Evolutionary conservation across 306 rosid species (phyloP), one percentile per base, ranked within the genome.

Genomic region (Adenanthera pavonina): DNA sequence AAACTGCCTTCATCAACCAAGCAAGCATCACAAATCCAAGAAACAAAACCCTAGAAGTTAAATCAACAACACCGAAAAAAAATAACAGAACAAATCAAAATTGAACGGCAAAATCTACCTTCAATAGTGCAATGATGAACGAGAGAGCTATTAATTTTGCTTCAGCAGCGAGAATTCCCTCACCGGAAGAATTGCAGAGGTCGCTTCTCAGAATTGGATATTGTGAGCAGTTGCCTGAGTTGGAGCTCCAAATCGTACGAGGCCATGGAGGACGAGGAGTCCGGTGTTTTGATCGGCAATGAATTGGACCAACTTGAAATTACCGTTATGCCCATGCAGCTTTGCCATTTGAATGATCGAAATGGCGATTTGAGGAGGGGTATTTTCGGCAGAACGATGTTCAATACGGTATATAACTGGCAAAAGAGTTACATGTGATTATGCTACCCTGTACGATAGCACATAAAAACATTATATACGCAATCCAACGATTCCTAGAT

Each of bases 271-370:
- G 91, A 83, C 80, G 94, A 90, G 72, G 90, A 83, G 84, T 82
- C 88, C 91, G 85, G 91, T 93, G 89, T 90, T 91, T 89, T 90
- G 97, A 93, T 91, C 96, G 94, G 87, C 89, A 90, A 86, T 57
- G 90, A 84, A 88, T 69, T 83, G 86, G 91, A 57, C 48, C 61
- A 3, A 19, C 5, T 0, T 13, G 46, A 82, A 81, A 78, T 88
- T 88, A 91, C 96, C 4, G 2, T 6, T 78, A 3, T 87, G 38
- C 91, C 96, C 97, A 82, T 87, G 38, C 5, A 41, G 36, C 40
- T 70, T 38, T 56, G 38, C 11, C 43, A 15, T 68, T 86, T 4
- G 4, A 2, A 3, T 17, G 20, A 3, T 51, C 41, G 3, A 10
- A 7, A 44, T 56, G 7, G 57, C 34, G 12, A 17, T 38, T 59